Evolutionary conservation across 305 asterid species (phyloP).

Genomic region (Fraxinus albicans): DNA sequence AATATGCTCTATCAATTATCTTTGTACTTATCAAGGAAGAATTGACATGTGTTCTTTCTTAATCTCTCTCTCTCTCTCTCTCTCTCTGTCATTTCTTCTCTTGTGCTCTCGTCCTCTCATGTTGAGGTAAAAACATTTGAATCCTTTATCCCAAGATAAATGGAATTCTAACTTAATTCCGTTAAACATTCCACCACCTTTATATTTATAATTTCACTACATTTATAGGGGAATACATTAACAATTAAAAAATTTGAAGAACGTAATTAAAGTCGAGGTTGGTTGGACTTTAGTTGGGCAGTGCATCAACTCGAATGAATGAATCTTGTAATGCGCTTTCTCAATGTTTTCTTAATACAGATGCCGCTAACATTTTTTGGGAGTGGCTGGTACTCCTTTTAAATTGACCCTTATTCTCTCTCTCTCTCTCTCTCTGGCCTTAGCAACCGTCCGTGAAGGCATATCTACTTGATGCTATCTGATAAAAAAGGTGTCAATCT

Average conservation of each 20-base stretch:
- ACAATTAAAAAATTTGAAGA: not conserved
- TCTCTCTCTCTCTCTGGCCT: not conserved
- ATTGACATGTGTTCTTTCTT: not conserved
- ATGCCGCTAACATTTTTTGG: not conserved
- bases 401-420: not conserved
- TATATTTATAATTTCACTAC: not conserved
- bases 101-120: not conserved
- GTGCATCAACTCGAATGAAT: not conserved
- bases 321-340: not conserved
- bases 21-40: not conserved
- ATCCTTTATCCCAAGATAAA: not conserved
- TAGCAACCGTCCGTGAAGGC: not conserved
- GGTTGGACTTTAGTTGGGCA: not conserved
- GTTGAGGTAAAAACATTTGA: constrained; percentile 1
- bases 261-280: not conserved
- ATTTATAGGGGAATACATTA: not conserved
- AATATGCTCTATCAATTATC: not conserved
- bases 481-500: not conserved
- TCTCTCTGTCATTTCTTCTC: not conserved
- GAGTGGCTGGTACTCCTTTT: not conserved
- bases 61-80: not conserved
- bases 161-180: not conserved
- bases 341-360: not conserved
- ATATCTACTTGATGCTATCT: not conserved
- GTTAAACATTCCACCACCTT: not conserved